Base-by-base conservation (phyloP, 225 moss, liverwort and hornwort species). In the Marchantia polymorpha region DNA sequence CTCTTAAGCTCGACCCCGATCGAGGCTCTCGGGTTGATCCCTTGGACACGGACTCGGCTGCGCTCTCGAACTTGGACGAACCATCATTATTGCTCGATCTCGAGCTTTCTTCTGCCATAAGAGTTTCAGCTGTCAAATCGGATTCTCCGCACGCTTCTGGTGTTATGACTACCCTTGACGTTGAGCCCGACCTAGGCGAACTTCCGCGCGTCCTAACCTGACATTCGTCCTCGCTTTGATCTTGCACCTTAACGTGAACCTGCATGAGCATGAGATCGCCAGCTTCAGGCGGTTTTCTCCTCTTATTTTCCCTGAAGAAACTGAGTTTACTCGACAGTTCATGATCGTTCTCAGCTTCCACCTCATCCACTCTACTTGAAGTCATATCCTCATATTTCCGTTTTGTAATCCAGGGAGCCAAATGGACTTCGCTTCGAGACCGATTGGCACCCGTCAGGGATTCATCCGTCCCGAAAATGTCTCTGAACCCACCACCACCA, bases 301-400 rank as follows among this genome's bases (percentile, higher is more conserved):
- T 83, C 66, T 82, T 87, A 69, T 73, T 84, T 76, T 80, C 81
- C 66, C 82, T 79, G 49, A 81, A 84, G 64, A 75, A 79, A 72
- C 59, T 84, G 82, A 81, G 69, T 75, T 81, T 81, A 65, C 54
- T 52, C 49, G 82, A 82, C 60, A 67, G 49, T 79, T 81, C 84
- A 87, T 87, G 77, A 77, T 84, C 76, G 67, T 79, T 81, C 76
- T 52, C 82, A 76, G 67, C 56, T 79, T 74, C 78, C 79, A 71
- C 79, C 27, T 72, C 76, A 55, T 83, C 76, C 52, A 79, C 79
- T 69, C 81, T 76, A 55, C 87, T 51, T 66, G 84, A 84, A 82
- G 81, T 87, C 87, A 87, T 87, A 67, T 86, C 86, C 78, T 83
- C 86, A 83, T 81, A 86, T 79, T 83, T 83, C 86, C 86, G 77